A percentile compares a stretch with the other conserved stretches of the same genome.
Conservation (phyloP, 495 filamentous ascomycete species). For the Trichoderma erinaceum region DNA sequence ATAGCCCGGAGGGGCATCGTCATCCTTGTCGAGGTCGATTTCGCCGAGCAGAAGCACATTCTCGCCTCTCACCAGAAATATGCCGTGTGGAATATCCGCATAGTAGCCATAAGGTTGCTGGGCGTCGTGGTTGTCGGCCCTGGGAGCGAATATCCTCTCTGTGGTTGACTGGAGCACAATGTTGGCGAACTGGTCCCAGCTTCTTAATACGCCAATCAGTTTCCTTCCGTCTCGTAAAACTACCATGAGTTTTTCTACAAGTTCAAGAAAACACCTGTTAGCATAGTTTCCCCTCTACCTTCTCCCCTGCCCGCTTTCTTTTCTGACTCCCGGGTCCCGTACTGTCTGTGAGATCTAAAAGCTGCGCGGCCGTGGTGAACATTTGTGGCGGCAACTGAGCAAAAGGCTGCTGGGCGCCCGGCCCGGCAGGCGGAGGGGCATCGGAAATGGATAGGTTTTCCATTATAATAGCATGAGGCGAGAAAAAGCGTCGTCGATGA, state of each 20-base stretch:
- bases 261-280: slow-evolving; percentile 13
- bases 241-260: slow-evolving; percentile 83
- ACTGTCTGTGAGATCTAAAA: slow-evolving; percentile 96
- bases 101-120: slow-evolving; percentile 50
- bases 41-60: slow-evolving; percentile 89
- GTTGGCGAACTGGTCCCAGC: slow-evolving; percentile 98
- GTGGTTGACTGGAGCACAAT: slow-evolving; percentile 86
- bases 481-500: not conserved
- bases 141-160: slow-evolving; percentile 69
- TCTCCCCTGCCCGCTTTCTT: not conserved
- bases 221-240: slow-evolving; percentile 89
- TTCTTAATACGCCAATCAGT: slow-evolving; percentile 83
- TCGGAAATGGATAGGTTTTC: slow-evolving; percentile 44
- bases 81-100: slow-evolving; percentile 71
- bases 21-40: slow-evolving; percentile 93
- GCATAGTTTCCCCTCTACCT: not conserved
- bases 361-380: slow-evolving; percentile 95
- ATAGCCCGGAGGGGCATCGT: slow-evolving; percentile 68
- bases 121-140: slow-evolving; percentile 19
- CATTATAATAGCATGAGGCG: slow-evolving; percentile 32
- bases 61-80: slow-evolving; percentile 88
- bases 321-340: slow-evolving; percentile 29
- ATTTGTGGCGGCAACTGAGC: slow-evolving; percentile 73
- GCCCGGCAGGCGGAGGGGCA: slow-evolving; percentile 31
- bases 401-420: slow-evolving; percentile 29